These are phyloP conservation scores for Torulaspora delbrueckii DNA, from an alignment of 805 yeast species.

Conservation along the genomic window DNA sequence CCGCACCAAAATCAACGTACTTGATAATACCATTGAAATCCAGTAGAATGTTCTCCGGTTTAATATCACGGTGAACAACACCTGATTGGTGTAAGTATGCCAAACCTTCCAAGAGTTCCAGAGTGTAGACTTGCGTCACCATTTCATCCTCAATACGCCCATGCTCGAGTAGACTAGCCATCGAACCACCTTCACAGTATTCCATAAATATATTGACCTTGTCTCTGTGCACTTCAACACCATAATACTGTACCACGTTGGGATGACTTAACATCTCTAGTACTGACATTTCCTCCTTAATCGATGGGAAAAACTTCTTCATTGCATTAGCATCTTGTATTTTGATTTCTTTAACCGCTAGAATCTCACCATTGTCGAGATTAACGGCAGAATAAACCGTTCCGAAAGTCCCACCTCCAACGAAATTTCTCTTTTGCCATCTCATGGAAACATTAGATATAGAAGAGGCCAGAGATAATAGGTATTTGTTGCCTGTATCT, in stretches of 20 bases:
- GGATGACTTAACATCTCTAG: conserved; percentile 94
- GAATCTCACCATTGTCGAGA: conserved; percentile 88
- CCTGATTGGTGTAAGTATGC: conserved; percentile 93
- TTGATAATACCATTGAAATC: conserved; percentile 92
- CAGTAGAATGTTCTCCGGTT: conserved; percentile 86
- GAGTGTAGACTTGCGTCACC: conserved; percentile 81
- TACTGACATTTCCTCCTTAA: conserved; percentile 95
- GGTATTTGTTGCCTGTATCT: conserved; percentile 80
- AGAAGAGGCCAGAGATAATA: conserved; percentile 81
- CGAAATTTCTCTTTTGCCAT: conserved; percentile 93
- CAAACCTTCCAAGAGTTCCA: conserved; percentile 91
- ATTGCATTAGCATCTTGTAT: conserved; percentile 85
- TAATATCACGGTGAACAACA: conserved; percentile 93
- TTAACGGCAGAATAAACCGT: conserved; percentile 88
- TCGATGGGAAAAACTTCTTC: conserved; percentile 76
- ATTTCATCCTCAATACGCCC: conserved; percentile 95
- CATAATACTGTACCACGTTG: conserved; percentile 91
- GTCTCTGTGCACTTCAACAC: conserved; percentile 96
- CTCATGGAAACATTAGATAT: conserved; percentile 85
- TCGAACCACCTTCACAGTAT: conserved; percentile 92
- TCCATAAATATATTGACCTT: conserved; percentile 96
- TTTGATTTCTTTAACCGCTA: conserved; percentile 95
- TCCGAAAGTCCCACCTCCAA: conserved; percentile 97
- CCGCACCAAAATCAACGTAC: conserved; percentile 97
- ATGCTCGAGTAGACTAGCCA: conserved; percentile 77